Percentiles rank a stretch among this genome's conserved stretches.
Conservation (phyloP, 495 filamentous ascomycete genomes). For the Penicillium samsonianum region DNA sequence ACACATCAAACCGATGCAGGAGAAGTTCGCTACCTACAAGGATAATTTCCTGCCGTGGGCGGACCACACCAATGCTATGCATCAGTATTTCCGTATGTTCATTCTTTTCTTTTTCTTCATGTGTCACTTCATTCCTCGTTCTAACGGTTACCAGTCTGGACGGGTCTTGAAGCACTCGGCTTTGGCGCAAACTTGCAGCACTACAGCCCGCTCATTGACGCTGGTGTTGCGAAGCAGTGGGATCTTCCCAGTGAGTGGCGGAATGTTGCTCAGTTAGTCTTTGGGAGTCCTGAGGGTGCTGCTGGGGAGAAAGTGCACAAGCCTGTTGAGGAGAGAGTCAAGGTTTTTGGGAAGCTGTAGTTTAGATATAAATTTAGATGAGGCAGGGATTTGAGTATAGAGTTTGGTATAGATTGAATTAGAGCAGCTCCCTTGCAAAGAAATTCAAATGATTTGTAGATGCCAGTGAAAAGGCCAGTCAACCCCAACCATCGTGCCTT, state of each 20-base stretch:
- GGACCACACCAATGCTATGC: slow-evolving; percentile 56
- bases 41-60: slow-evolving; percentile 52
- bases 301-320: slow-evolving; percentile 40
- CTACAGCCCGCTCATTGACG: slow-evolving; percentile 55
- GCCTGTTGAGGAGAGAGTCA: slow-evolving; percentile 43
- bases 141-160: slow-evolving; percentile 43
- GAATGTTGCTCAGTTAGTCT: slow-evolving; percentile 53
- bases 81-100: slow-evolving; percentile 52
- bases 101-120: not conserved
- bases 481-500: no score
- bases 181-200: slow-evolving; percentile 59
- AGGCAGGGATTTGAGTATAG: not conserved
- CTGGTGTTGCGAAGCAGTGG: slow-evolving; percentile 44
- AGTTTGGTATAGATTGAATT: not conserved
- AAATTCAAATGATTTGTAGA: no score
- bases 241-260: slow-evolving; percentile 49
- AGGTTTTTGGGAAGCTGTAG: slow-evolving; percentile 34
- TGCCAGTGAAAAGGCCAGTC: no score
- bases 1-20: slow-evolving; percentile 42
- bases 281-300: slow-evolving; percentile 44
- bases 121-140: not conserved
- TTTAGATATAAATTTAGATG: not conserved
- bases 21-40: slow-evolving; percentile 47
- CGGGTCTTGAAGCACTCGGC: slow-evolving; percentile 51
- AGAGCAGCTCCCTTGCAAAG: no score